Base-by-base conservation (phyloP, 345 rosid species). In the Syzygium aqueum region DNA sequence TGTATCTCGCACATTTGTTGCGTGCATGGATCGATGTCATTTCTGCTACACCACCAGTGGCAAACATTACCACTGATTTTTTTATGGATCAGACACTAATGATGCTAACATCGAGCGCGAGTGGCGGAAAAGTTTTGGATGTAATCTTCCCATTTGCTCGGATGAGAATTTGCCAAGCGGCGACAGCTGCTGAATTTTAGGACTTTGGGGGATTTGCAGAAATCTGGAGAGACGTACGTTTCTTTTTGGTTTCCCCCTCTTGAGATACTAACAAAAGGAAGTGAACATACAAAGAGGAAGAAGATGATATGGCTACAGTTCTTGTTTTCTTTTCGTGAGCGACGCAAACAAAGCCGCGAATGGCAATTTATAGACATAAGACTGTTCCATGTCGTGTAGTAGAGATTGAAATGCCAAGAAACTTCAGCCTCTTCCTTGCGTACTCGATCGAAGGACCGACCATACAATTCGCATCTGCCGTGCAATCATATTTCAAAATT, bases 111-210 rank as follows among this genome's bases (percentile, higher is more conserved):
- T 27, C 27, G 65, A 59, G 30, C 7, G 65, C 30, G 65, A 59
- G 65, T 25, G 30, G 30, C 27, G 2, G 65, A 15, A 11, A 2
- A 27, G 28, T 65, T 77, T 7, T 59, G 56, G 51, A 89, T 88
- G 86, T 80, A 15, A 57, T 86, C 89, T 4, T 90, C 89, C 91
- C 91, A 88, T 11, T 84, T 13, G 53, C 88, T 84, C 0, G 88
- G 85, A 78, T 87, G 90, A 86, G 16, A 91, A 84, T 73, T 59
- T 11, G 90, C 80, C 23, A 89, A 86, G 37, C 52, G 85, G 37
- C 14, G n/a, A 40, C 23, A 89, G 91, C 43, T 30, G 54, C 59
- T 84, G 30, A 6, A 5, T 2, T 1, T 57, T 23, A 28, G 11
- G 40, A 77, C 21, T 30, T 77, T 16, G 46, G 25, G 46, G 25